Conservation (phyloP, 352 stramenopile species). For the Thalassiosira delicatula region DNA sequence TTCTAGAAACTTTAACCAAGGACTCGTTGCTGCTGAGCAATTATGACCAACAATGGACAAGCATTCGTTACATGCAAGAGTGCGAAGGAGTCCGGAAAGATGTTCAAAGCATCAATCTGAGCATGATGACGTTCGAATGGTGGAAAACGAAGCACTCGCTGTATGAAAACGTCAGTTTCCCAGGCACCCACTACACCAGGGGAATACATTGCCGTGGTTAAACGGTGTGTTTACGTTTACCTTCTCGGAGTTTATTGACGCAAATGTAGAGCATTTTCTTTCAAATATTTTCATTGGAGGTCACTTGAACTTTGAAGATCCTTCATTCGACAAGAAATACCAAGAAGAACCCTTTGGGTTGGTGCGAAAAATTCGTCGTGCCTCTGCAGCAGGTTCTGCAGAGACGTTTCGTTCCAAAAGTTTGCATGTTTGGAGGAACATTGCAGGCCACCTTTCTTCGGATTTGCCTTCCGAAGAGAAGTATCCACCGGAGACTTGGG, state of each 20-base stretch:
- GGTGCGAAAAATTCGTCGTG: constrained; percentile 46
- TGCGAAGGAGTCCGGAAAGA: constrained; percentile 88
- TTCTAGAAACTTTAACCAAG: constrained; percentile 87
- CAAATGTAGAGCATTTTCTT: constrained; percentile 64
- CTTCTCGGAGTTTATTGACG: constrained; percentile 78
- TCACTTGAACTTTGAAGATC: constrained; percentile 86
- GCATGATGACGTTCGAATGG: constrained; percentile 89
- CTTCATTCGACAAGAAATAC: constrained; percentile 74
- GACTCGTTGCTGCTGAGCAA: constrained; percentile 89
- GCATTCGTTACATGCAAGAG: constrained; percentile 89
- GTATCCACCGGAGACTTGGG: constrained; percentile 91
- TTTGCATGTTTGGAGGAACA: constrained; percentile 72
- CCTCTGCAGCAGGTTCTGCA: constrained; percentile 47
- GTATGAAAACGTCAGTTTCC: constrained; percentile 85
- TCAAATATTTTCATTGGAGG: constrained; percentile 87
- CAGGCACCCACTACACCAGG: constrained; percentile 75
- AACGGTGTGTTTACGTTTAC: constrained; percentile 77
- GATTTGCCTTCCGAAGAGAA: constrained; percentile 66
- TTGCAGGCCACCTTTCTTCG: constrained; percentile 36
- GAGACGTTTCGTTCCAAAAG: constrained; percentile 69
- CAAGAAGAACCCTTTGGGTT: constrained; percentile 81
- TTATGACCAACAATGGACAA: constrained; percentile 92
- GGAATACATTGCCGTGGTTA: constrained; percentile 46
- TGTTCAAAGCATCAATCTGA: constrained; percentile 88
- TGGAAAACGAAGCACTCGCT: constrained; percentile 82